Base-by-base conservation (phyloP, 2,329 filamentous ascomycete genomes). In the Diaporthe caulivora region DNA sequence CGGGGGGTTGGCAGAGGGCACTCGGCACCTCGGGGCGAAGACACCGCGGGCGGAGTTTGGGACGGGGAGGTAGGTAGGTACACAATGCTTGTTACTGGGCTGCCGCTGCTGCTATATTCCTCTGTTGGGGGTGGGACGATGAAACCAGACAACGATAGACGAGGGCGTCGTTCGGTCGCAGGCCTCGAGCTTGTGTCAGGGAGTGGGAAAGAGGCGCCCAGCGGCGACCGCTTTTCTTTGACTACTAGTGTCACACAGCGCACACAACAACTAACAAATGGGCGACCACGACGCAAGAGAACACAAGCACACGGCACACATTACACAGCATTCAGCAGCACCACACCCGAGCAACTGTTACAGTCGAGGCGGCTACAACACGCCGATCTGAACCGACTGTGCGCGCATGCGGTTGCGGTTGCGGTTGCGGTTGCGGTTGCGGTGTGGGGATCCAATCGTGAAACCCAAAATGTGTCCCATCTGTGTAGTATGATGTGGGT, bases 391-490 rank as follows among this genome's bases (percentile, higher is more conserved):
- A 49, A 60, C 62, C 31, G 47, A 67, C 62, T 44, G 62, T 62
- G 57, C 62, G 49, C 62, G 51, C 34, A 51, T 64, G 62, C 47
- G n/a, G 47, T 67, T 53, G 62, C 21, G 29, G 34, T 44, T 47
- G 34, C 29, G 54, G 54, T 74, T n/a, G n/a, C n/a, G 60, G 47
- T 67, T 53, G 62, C 21, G 29, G 34, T 44, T 47, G 34, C 29
- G 54, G 54, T 74, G 72, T 74, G 57, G 44, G 70, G 72, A 70
- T 58, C 62, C 42, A 49, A 69, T 57, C 54, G 70, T 74, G 72
- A 74, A 74, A 74, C 72, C 37, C 54, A 51, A 60, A 64, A 55
- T 53, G 72, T 74, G 72, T 74, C 71, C 62, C 69, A 60, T 55
- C 42, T 42, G 54, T 51, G 51, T 31, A 70, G 53, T 70, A 71